phyloP scores from a whole-genome alignment of 352 stramenopile genomes.

The Pythium volutum region DNA sequence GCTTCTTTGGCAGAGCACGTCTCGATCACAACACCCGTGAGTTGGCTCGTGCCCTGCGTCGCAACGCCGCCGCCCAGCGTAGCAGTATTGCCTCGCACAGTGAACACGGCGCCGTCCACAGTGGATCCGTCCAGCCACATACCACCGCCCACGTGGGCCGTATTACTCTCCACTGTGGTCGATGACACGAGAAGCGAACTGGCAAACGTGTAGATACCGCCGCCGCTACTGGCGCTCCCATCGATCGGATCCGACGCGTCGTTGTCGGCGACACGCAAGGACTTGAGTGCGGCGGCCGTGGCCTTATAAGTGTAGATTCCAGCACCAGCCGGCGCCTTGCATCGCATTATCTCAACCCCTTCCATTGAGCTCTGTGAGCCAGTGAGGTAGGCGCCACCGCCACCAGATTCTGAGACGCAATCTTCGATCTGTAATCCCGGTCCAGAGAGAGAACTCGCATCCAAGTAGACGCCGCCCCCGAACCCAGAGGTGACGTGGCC shows the following conservation, averaged over 20 bases:
- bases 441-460: conserved; percentile 14
- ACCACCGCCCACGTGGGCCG: conserved; percentile 10
- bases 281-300: background rate
- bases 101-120: background rate
- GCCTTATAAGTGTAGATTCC: conserved; percentile 8
- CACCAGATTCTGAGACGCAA: background rate
- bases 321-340: background rate
- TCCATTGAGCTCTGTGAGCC: conserved; percentile 3
- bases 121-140: conserved; percentile 1
- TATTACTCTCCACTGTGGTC: conserved; percentile 6
- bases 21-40: conserved; percentile 2
- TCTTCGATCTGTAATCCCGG: background rate
- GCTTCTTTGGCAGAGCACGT: background rate
- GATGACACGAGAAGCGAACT: conserved; percentile 1
- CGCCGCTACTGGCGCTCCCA: background rate
- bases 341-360: background rate
- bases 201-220: conserved; percentile 8
- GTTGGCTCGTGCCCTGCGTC: background rate
- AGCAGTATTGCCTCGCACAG: conserved; percentile 2
- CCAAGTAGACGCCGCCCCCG: conserved; percentile 21
- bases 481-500: background rate
- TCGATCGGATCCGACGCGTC: background rate
- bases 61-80: conserved; percentile 11
- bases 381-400: conserved; percentile 17
- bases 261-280: background rate